These are phyloP conservation scores for Ramichloridium luteum DNA, from an alignment of 2,329 filamentous ascomycete species.

Conservation along the genomic window DNA sequence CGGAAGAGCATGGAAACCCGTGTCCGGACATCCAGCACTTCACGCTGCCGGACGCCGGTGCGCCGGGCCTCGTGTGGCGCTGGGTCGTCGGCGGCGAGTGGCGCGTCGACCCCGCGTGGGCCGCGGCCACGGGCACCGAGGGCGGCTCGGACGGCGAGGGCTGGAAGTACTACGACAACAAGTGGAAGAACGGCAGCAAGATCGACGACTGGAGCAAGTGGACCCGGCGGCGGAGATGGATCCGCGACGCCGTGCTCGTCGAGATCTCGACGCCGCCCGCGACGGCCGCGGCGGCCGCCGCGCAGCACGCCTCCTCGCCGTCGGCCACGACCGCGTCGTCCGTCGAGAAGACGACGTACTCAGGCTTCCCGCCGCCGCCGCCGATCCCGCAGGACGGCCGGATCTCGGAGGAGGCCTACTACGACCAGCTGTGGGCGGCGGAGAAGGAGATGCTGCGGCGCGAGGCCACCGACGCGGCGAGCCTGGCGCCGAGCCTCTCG, in stretches of 20 bases:
- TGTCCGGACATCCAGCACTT: constrained; percentile 65
- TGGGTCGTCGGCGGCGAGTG: constrained; percentile 83
- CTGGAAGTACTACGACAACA: constrained; percentile 98
- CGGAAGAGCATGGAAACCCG: constrained; percentile 82
- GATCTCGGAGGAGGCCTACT: neutral
- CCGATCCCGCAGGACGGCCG: neutral
- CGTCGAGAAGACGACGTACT: no score
- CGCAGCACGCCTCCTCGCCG: no score
- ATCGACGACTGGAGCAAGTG: constrained; percentile 92
- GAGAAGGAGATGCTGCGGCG: constrained; percentile 6
- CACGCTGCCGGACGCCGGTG: constrained; percentile 53
- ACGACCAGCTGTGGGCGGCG: constrained; percentile 1
- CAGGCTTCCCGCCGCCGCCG: no score
- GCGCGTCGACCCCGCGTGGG: constrained; percentile 65
- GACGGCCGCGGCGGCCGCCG: no score
- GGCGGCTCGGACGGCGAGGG: constrained; percentile 45
- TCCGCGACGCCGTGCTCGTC: constrained; percentile 86
- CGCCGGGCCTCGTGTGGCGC: constrained; percentile 52
- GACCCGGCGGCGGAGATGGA: constrained; percentile 90
- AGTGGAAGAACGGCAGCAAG: constrained; percentile 84
- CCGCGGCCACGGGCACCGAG: constrained; percentile 14
- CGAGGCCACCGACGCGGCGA: no score
- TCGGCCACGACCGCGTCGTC: no score
- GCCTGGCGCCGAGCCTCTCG: no score
- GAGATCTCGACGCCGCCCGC: constrained; percentile 37